phyloP scores from a whole-genome alignment of 192 early-diverging fungal species.

The Pecoramyces ruminantium region DNA sequence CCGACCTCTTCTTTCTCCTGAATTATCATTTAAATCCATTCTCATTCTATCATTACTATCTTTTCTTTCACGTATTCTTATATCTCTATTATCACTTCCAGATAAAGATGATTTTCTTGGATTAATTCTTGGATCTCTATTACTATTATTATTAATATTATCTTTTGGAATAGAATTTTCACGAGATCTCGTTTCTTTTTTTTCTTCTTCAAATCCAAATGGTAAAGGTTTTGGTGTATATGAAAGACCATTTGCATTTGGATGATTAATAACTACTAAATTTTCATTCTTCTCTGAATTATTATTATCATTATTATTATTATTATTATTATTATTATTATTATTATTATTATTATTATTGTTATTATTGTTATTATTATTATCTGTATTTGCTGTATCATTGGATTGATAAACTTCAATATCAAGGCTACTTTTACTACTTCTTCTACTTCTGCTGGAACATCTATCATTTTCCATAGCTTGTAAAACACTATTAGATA shows the following conservation, averaged over 20 bases:
- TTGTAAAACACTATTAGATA: neutral
- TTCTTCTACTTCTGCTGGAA: neutral
- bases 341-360: neutral
- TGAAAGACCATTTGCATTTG: neutral
- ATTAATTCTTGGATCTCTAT: no score
- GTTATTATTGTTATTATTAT: neutral
- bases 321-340: neutral
- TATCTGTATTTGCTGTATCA: no score
- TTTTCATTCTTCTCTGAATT: neutral
- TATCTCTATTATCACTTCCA: neutral
- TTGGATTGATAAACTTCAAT: no score
- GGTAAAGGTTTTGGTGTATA: neutral
- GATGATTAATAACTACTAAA: neutral
- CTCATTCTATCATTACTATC: neutral
- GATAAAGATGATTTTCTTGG: no score
- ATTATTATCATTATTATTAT: neutral
- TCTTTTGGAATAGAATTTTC: neutral
- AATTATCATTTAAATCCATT: neutral
- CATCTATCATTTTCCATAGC: neutral
- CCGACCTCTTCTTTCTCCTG: neutral
- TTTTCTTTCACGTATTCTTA: no score
- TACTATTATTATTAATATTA: no score
- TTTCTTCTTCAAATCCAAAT: neutral
- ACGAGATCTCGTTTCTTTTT: neutral
- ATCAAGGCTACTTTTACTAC: neutral